These are phyloP conservation scores for Diversispora eburnea DNA, from an alignment of 192 early-diverging fungal species.

Conservation along the genomic window DNA sequence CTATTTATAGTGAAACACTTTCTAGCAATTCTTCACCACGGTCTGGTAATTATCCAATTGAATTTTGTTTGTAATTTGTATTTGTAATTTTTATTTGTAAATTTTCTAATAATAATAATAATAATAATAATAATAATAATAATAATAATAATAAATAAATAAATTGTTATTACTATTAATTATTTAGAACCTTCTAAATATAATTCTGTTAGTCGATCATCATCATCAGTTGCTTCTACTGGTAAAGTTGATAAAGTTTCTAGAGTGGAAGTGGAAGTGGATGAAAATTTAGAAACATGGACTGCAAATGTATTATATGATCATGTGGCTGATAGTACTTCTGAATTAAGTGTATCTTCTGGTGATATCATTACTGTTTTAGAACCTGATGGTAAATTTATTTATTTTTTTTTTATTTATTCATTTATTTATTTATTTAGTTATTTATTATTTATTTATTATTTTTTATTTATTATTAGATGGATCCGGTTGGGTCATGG, in stretches of 20 bases:
- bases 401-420: slow-evolving; percentile 2
- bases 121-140: too few relatives aligned
- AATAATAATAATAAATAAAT: too few relatives aligned
- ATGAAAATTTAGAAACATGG: not conserved
- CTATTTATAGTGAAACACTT: slow-evolving; percentile 21
- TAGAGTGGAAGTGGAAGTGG: slow-evolving; percentile 14
- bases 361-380: slow-evolving; percentile 55
- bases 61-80: too few relatives aligned
- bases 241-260: slow-evolving; percentile 20
- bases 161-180: too few relatives aligned
- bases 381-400: slow-evolving; percentile 48
- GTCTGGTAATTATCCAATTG: slow-evolving; percentile 20
- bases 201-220: not conserved
- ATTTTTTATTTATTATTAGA: slow-evolving; percentile 32
- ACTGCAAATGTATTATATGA: slow-evolving; percentile 57
- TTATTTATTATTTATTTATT: not conserved
- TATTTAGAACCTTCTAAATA: too few relatives aligned
- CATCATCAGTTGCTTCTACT: slow-evolving; percentile 24
- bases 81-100: too few relatives aligned
- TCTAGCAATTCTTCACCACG: slow-evolving; percentile 31
- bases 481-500: slow-evolving; percentile 59
- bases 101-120: too few relatives aligned
- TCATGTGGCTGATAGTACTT: slow-evolving; percentile 48
- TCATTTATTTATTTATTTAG: not conserved
- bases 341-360: slow-evolving; percentile 53